Evolutionary conservation across 2,329 filamentous ascomycete species (phyloP).

Genomic region (Chaetomium strumarium): DNA sequence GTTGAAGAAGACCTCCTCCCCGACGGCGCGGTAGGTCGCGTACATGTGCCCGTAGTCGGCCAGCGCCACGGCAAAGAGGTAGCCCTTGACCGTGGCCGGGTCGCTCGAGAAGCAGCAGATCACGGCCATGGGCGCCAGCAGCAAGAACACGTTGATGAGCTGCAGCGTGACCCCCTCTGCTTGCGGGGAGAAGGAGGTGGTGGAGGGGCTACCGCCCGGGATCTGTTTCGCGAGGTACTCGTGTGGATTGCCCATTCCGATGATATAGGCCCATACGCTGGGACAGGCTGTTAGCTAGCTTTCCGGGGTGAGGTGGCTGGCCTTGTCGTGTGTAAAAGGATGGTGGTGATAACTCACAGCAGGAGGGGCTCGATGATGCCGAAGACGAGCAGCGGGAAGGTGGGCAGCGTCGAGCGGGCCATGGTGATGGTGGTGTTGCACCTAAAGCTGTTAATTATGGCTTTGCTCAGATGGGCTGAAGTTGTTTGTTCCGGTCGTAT

Average conservation of each 20-base stretch:
- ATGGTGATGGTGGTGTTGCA: not conserved
- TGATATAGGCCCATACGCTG: conserved; percentile 20
- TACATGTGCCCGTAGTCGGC: conserved; percentile 34
- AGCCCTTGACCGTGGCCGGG: conserved; percentile 22
- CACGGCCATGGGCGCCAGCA: conserved; percentile 28
- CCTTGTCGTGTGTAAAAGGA: not conserved
- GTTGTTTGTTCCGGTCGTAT: not conserved
- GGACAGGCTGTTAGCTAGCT: too few species aligned
- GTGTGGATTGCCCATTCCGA: conserved; percentile 23
- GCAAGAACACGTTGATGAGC: conserved; percentile 29
- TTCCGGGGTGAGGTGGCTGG: too few species aligned
- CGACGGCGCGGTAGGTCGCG: conserved; percentile 28
- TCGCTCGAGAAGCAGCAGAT: conserved; percentile 29
- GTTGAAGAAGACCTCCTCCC: conserved; percentile 25
- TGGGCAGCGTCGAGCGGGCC: conserved; percentile 1
- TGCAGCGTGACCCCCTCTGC: conserved; percentile 25
- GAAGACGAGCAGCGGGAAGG: conserved; percentile 4
- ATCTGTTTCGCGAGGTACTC: conserved; percentile 28
- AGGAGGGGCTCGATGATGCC: conserved; percentile 4
- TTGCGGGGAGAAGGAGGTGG: conserved; percentile 19
- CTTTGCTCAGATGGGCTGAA: not conserved
- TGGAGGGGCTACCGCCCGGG: conserved; percentile 13
- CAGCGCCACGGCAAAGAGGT: conserved; percentile 27
- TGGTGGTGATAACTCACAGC: not conserved
- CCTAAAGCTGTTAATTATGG: not conserved